Percentiles rank a stretch among this genome's conserved stretches.
phyloP scores from a whole-genome alignment of 2,329 filamentous ascomycete species.

The Hyphodiscus sp. region DNA sequence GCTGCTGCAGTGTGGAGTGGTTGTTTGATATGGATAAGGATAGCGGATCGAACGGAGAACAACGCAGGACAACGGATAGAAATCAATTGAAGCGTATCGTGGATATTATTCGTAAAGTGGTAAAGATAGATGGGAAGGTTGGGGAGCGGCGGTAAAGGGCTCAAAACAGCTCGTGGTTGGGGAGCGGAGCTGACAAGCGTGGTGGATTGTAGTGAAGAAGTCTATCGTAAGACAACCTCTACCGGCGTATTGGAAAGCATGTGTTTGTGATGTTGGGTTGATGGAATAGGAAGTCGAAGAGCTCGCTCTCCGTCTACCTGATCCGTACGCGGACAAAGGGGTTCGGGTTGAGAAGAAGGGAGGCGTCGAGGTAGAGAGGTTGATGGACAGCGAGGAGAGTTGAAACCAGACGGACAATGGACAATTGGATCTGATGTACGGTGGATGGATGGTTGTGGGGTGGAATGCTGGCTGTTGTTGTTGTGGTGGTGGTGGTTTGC shows the following conservation, averaged over 20 bases:
- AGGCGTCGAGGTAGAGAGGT: not conserved
- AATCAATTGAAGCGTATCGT: constrained; percentile 15
- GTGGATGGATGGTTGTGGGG: constrained; percentile 5
- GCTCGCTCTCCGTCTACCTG: constrained; percentile 40
- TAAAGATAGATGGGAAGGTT: constrained; percentile 1
- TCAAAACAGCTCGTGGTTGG: not conserved
- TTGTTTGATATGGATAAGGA: constrained; percentile 17
- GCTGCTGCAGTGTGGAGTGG: constrained; percentile 13
- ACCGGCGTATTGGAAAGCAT: constrained; percentile 35
- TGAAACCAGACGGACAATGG: not conserved
- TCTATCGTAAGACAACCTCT: constrained; percentile 33
- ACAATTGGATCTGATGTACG: constrained; percentile 4
- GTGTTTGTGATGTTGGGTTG: constrained; percentile 32
- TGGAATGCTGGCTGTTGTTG: constrained; percentile 8
- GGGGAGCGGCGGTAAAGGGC: not conserved
- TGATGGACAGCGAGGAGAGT: not conserved
- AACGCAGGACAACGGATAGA: constrained; percentile 14
- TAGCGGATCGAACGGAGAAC: constrained; percentile 17
- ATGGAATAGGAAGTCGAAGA: constrained; percentile 40
- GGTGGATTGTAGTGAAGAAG: constrained; percentile 26
- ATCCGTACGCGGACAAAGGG: constrained; percentile 14
- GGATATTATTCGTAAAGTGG: constrained; percentile 10
- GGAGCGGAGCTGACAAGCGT: constrained; percentile 5
- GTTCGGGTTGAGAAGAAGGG: constrained; percentile 2
- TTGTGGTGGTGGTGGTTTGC: constrained; percentile 6